Evolutionary conservation across 345 rosid species (phyloP).

Genomic region (Eucalyptus regnans): DNA sequence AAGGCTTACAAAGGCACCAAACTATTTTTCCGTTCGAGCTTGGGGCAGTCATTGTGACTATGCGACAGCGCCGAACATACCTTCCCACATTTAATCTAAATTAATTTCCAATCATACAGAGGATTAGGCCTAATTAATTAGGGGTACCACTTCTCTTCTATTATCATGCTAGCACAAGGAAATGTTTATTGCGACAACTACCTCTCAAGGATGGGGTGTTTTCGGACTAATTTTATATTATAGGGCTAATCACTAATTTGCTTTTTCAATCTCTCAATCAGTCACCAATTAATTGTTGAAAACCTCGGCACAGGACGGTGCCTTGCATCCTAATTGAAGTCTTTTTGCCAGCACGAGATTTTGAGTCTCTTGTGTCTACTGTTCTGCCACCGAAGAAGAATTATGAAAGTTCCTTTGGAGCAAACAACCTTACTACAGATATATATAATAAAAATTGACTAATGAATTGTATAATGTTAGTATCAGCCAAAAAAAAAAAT

Average conservation of each 20-base stretch:
- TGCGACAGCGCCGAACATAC: not conserved
- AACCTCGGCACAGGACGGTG: not conserved
- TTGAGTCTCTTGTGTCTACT: not conserved
- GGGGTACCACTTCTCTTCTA: not conserved
- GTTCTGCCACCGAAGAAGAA: not conserved
- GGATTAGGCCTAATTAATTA: not conserved
- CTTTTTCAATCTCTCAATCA: not conserved
- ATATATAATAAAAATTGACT: not conserved
- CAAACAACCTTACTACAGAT: too few species aligned
- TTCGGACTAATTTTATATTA: not conserved
- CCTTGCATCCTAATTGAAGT: not conserved
- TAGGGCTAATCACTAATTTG: not conserved
- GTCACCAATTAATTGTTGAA: not conserved
- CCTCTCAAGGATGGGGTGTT: not conserved
- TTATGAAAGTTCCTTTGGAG: not conserved
- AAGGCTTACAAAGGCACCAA: not conserved
- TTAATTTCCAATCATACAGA: not conserved
- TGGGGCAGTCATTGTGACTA: not conserved
- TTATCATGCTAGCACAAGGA: not conserved
- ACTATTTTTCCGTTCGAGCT: not conserved
- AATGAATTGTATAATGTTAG: not conserved
- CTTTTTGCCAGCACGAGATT: not conserved
- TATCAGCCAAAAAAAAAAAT: not conserved
- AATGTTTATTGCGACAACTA: not conserved
- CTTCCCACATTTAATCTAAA: not conserved